phyloP scores from a whole-genome alignment of 2,329 filamentous ascomycete genomes.

The Pseudopithomyces maydicus region DNA sequence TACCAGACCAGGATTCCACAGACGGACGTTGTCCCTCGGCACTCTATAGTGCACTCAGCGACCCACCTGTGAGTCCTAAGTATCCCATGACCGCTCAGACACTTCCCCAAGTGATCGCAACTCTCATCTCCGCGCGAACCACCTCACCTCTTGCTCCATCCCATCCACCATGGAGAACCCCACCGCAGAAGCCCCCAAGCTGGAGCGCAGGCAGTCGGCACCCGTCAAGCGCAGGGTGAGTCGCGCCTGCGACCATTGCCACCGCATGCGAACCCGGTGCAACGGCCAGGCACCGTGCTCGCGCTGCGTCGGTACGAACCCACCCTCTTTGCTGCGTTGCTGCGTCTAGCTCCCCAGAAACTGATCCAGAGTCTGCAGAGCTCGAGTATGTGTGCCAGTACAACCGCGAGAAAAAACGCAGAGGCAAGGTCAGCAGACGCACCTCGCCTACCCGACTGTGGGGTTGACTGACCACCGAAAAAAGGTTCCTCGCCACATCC shows the following conservation, averaged over 20 bases:
- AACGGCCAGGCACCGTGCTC: constrained; percentile 90
- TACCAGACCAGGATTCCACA: constrained; percentile 32
- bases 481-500: constrained; percentile 44
- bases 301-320: constrained; percentile 78
- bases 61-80: constrained; percentile 42
- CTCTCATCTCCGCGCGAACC: constrained; percentile 7
- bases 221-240: constrained; percentile 86
- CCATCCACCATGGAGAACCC: constrained; percentile 32
- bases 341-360: not conserved
- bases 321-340: too few species aligned
- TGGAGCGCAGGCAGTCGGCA: constrained; percentile 52
- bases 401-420: constrained; percentile 88
- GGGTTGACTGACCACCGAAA: constrained; percentile 3
- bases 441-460: constrained; percentile 2
- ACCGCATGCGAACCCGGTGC: constrained; percentile 91
- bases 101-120: constrained; percentile 24
- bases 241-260: constrained; percentile 93
- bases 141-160: constrained; percentile 10
- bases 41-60: constrained; percentile 36
- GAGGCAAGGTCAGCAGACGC: constrained; percentile 80
- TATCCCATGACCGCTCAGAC: constrained; percentile 42
- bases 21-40: constrained; percentile 38
- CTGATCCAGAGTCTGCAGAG: constrained; percentile 60
- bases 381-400: constrained; percentile 90
- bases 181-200: constrained; percentile 30